Base-by-base conservation (phyloP, 768 basidiomycete genomes). In the Gelatoporia subvermispora region DNA sequence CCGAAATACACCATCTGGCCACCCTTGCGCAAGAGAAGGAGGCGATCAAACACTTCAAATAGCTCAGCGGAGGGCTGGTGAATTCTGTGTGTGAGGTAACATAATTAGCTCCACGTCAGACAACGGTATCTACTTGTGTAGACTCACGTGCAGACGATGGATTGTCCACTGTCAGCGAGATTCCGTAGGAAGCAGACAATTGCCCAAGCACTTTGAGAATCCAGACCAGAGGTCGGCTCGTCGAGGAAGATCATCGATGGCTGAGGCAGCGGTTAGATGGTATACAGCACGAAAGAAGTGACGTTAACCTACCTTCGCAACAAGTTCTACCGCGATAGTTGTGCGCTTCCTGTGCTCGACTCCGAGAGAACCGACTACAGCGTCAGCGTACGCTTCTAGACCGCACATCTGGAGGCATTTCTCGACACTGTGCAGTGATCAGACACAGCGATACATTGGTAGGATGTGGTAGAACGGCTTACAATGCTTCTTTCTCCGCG, bases 171-270 rank as follows among this genome's bases (percentile, higher is more conserved):
- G 50, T 86, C 77, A 8, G 90, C 88, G 24, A 93, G 78, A 40
- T 81, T 76, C 9, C 84, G 74, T 38, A 93, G 69, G 70, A 93
- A 89, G 2, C 73, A 67, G 45, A 90, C 69, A 52, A 92, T 89
- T 4, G 83, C 83, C 88, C 88, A 89, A 2, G 90, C 89, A 46
- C 83, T 86, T 64, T 91, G 88, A 2, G 88, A 90, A 62, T 92
- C 89, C 15, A 93, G 72, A 28, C 91, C 90, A 21, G 88, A 68
- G 0, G 92, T 94, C 0, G 93, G 93, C 63, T 94, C 91, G 60
- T 93, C 92, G 31, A 92, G 67, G 72, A 94, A 93, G 16, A 94
- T 74, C 0, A 95, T 71, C 0, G 70, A 62, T 80, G 79, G 92
- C 82, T 82, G 50, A 1, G 2, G 1, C 20, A 42, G 24, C 2